phyloP scores from a whole-genome alignment of 192 early-diverging fungal species.

The Coemansia sp. region DNA sequence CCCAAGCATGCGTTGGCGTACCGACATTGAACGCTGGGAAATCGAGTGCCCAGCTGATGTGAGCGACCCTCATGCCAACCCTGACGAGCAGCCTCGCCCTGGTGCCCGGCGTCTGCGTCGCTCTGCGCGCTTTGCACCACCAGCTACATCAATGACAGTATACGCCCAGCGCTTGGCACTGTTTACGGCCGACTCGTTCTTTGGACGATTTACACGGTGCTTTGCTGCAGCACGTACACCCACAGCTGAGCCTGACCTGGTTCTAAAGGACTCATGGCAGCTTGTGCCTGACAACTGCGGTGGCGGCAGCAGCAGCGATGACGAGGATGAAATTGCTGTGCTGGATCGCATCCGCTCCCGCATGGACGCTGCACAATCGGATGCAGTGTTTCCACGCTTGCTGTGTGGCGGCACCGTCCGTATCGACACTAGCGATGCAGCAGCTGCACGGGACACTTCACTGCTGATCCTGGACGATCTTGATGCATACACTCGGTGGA shows the following conservation, averaged over 20 bases:
- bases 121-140: slow-evolving; percentile 18
- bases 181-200: slow-evolving; percentile 42
- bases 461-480: slow-evolving; percentile 29
- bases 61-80: slow-evolving; percentile 10
- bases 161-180: slow-evolving; percentile 28
- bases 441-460: slow-evolving; percentile 28
- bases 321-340: slow-evolving; percentile 35
- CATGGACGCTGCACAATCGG: slow-evolving; percentile 18
- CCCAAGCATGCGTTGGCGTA: slow-evolving; percentile 40
- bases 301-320: not conserved
- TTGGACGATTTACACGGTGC: slow-evolving; percentile 46
- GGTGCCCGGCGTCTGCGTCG: slow-evolving; percentile 12
- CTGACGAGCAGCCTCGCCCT: slow-evolving; percentile 1
- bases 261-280: slow-evolving; percentile 54
- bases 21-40: slow-evolving; percentile 31
- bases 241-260: slow-evolving; percentile 9
- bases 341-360: slow-evolving; percentile 25
- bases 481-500: slow-evolving; percentile 36
- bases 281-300: slow-evolving; percentile 4
- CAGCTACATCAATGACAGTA: slow-evolving; percentile 10
- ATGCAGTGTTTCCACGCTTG: slow-evolving; percentile 30
- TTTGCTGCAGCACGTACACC: slow-evolving; percentile 24
- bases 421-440: slow-evolving; percentile 9
- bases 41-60: slow-evolving; percentile 32
- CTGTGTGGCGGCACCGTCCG: slow-evolving; percentile 42